Evolutionary conservation across 1,284 basidiomycete species (phyloP), one percentile per base, ranked within the genome.

Genomic region (Vanrija humicola): DNA sequence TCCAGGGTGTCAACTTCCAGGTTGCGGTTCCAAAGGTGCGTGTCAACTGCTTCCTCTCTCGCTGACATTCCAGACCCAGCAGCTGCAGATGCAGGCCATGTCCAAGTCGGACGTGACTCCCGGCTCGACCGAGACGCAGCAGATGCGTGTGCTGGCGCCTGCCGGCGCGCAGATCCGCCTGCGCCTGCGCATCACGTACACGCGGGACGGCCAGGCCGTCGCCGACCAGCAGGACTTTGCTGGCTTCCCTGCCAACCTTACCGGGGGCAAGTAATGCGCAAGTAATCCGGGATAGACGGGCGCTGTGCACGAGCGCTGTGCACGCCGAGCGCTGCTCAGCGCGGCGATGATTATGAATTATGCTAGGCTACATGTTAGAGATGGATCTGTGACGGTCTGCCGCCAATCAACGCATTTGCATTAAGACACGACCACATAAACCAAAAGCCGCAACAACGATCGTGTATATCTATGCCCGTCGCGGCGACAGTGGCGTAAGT

Each of bases 61-160:
- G n/a, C 61, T 64, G 29, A 58, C 49, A 26, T 46, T 45, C 5
- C 68, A 96, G 92, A 92, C 92, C 0, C 95, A 98, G 79, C 94
- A 97, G 73, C 76, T 99, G 55, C 94, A 98, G 73, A 98, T 99
- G 95, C 83, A 93, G 56, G 90, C 95, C 6, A 98, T 98, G 86
- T 93, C 91, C 8, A 93, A 87, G 74, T 78, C 87, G 10, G 86
- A 85, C 51, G 81, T 98, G 23, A 78, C 76, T 15, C 87, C 91
- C 0, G 92, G 91, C 1, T 78, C 84, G 9, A 83, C 84, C 18
- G 95, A 97, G 77, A 96, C 92, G 16, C 96, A 98, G 74, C 91
- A 95, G 68, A 87, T 99, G 86, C 83, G 93, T 10, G 85, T 99
- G 28, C 82, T 92, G 50, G 91, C 89, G 8, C 91, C 91, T 7